Evolutionary conservation across 768 basidiomycete species (phyloP), one percentile per base, ranked within the genome.

Genomic region (button mushroom (Agaricus bisporus)): DNA sequence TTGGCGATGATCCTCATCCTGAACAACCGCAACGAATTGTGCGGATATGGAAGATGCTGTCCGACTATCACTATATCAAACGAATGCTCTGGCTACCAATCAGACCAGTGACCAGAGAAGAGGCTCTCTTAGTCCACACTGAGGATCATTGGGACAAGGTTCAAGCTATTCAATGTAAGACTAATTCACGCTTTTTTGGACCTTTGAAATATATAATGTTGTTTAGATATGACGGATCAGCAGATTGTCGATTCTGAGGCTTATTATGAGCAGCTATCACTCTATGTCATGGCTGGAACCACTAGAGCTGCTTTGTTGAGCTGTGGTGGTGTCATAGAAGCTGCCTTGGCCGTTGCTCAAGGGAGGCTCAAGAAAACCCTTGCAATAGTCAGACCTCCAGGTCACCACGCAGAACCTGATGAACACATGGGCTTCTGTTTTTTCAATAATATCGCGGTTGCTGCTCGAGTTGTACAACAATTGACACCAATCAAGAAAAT

Each of bases 361-460:
- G 70, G 85, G 12, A 78, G 85, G 59, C 73, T 98, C 37, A 78
- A 86, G 62, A 98, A 95, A 67, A 78, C 89, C 0, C 88, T 99
- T 65, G 97, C 97, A 2, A 91, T 98, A 57, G 95, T 98, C 35
- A 82, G 97, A 49, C 97, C 97, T 11, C 97, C 97, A 0, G 97
- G 97, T 0, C 97, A 99, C 66, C 97, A 99, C 63, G 95, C 97
- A 5, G 97, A 99, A 65, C 97, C 97, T 4, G 91, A 97, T 59
- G 88, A 95, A 64, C 90, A 92, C 58, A 98, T 98, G 95, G 97
- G 97, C 1, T 99, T 99, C 68, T 98, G 97, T 69, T 97, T 99
- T 74, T 97, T 94, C 73, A 99, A 99, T 68, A 99, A 99, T 64
- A 94, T 95, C 32, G 88, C 97, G 0, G 89, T 99, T 14, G 95